Evolutionary conservation across 2,329 filamentous ascomycete genomes (phyloP), one percentile per base, ranked within the genome.

Genomic region (Verticillium klebahnii): DNA sequence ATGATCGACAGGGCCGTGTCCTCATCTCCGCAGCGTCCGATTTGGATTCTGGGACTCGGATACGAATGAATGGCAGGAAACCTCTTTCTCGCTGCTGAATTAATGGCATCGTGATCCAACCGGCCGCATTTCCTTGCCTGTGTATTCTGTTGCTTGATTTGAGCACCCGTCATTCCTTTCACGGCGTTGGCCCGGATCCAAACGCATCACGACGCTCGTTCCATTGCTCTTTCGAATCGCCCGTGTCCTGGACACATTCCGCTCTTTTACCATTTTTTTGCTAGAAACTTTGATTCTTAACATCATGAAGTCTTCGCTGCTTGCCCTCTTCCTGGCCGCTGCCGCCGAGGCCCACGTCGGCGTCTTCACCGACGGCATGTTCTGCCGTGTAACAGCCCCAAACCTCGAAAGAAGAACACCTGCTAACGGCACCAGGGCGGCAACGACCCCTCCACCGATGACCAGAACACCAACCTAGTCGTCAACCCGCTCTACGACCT

Each of bases 381-480:
- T 59, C 60, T 67, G 67, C 39, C 61, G 67, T 17, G 62, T 61
- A 56, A 32, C 37, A 40, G 11, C 19, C 12, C 57, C 23, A 45
- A 11, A 58, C 12, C n/a, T 15, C 17, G 23, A 12, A 12, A 2
- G 5, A 19, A 72, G 23, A 25, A 11, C 17, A 3, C 23, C 70
- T 8, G 37, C 15, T 40, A 40, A 40, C 37, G 15, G 2, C 14
- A 3, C 6, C 37, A 40, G 37, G 70, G 70, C 29, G 73, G 73
- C 40, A 71, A 70, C 59, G 66, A 74, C 58, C 63, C 71, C 19
- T 64, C 65, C 4, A 61, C 70, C 19, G 75, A 80, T 52, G 67
- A 78, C 58, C 66, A 64, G 52, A 82, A 83, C 69, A 80, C 70
- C 93, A 80, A 29, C 29, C 29, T 29, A 3, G 29, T 29, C 29